Evolutionary conservation across 2,329 filamentous ascomycete species (phyloP).

Genomic region (Alternaria longipes): DNA sequence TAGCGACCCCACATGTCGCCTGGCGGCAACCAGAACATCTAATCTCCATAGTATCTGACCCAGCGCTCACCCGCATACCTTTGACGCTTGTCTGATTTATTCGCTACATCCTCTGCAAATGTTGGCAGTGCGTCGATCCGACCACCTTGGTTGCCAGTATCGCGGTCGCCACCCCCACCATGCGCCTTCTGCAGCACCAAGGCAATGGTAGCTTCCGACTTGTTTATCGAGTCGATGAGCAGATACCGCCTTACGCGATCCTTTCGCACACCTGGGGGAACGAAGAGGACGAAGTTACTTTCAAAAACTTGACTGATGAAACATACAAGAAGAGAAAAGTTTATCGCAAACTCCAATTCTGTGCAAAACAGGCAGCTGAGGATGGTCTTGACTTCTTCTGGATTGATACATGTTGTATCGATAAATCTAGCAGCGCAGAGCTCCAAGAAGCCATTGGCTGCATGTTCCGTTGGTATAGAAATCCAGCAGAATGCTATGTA

Average conservation of each 20-base stretch:
- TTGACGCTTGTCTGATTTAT: too few relatives aligned
- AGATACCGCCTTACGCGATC: conserved; percentile 24
- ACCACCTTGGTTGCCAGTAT: accelerated
- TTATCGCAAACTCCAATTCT: background rate
- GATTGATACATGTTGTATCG: conserved; percentile 2
- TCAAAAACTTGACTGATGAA: conserved; percentile 23
- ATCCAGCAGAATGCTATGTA: background rate
- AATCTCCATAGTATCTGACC: too few relatives aligned
- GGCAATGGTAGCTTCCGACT: too few relatives aligned
- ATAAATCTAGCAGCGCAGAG: background rate
- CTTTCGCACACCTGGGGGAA: conserved; percentile 41
- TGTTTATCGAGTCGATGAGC: too few relatives aligned
- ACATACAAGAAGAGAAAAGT: conserved; percentile 9
- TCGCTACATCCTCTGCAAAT: too few relatives aligned
- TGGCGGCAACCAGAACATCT: too few relatives aligned
- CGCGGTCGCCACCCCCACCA: too few relatives aligned
- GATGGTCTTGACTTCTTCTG: conserved; percentile 9
- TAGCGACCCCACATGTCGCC: too few relatives aligned
- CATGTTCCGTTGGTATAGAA: conserved; percentile 7
- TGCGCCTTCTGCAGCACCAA: too few relatives aligned
- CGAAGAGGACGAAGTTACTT: conserved; percentile 38
- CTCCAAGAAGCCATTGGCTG: background rate
- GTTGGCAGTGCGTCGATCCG: too few relatives aligned
- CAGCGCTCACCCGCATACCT: too few relatives aligned
- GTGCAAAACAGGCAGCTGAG: background rate